These are phyloP conservation scores for Rhizomucor pusillus DNA, from an alignment of 371 early-diverging fungal species.

Conservation along the genomic window DNA sequence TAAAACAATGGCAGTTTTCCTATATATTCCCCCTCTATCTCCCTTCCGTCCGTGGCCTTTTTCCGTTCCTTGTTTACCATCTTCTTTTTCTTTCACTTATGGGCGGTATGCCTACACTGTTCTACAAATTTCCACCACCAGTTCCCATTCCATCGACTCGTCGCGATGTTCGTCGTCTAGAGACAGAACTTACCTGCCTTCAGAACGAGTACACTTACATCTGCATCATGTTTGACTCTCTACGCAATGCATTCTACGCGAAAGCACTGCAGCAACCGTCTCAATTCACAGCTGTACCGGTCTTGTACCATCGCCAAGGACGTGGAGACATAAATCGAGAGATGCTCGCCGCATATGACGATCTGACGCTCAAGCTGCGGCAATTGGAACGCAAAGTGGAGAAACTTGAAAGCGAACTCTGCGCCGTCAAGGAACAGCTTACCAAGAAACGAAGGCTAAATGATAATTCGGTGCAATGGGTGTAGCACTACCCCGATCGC, in stretches of 20 bases:
- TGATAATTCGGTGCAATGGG: too few relatives aligned
- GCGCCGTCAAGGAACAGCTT: neutral
- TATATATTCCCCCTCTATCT: too few relatives aligned
- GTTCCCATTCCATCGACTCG: slow-evolving; percentile 2
- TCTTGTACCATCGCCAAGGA: neutral
- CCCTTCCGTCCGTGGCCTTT: too few relatives aligned
- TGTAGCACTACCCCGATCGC: too few relatives aligned
- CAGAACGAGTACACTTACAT: slow-evolving; percentile 15
- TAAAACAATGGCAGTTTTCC: too few relatives aligned
- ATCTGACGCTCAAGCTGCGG: slow-evolving; percentile 24
- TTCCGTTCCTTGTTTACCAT: too few relatives aligned
- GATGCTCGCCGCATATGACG: slow-evolving; percentile 33
- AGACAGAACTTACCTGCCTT: slow-evolving; percentile 11
- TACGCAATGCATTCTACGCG: slow-evolving; percentile 5
- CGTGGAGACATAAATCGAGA: slow-evolving; percentile 24
- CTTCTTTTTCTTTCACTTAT: too few relatives aligned
- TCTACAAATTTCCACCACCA: neutral
- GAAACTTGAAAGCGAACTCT: slow-evolving; percentile 18
- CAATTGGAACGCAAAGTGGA: slow-evolving; percentile 35
- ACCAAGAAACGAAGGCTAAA: too few relatives aligned
- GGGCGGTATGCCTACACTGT: too few relatives aligned
- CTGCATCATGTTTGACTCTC: slow-evolving; percentile 11
- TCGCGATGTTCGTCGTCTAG: neutral
- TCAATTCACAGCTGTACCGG: too few relatives aligned
- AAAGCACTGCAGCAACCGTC: neutral